Evolutionary conservation across 2,329 filamentous ascomycete species (phyloP), one percentile per base, ranked within the genome.

Genomic region (Epichloe bromicola): DNA sequence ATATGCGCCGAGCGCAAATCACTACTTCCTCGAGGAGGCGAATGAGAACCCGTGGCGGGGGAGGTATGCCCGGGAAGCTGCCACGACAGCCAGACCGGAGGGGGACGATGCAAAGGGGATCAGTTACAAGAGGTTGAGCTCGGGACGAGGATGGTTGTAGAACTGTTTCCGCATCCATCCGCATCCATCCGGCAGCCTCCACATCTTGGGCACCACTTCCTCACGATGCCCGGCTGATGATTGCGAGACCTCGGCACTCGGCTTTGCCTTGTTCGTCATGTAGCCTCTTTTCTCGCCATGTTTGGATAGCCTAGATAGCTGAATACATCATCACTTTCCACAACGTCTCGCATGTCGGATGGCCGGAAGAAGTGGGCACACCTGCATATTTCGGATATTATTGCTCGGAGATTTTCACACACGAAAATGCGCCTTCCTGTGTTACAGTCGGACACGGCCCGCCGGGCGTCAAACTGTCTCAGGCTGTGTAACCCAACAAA

Each of bases 1-100:
- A 0, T 72, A 69, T 48, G 63, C 62, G 4, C 60, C 63, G 30
- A 62, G 58, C 7, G 60, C 62, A 6, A 70, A 71, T 34, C 69
- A 73, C 49, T 73, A 69, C 48, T 73, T 67, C 56, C 70, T 73
- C 37, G 65, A 70, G 42, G 67, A 72, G 56, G 66, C 65, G 1
- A 59, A 59, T 43, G 54, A 58, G 1, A 51, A 47, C 37, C 59
- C 62, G 7, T 57, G 58, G 52, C 59, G 54, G 8, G 65, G 62
- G 1, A 60, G 60, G 50, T 62, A 62, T 23, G 26, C 47, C 15
- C n/a, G 12, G 14, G 26, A 34, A 14, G 17, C n/a, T 40, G 74
- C 53, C 51, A 59, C 54, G 33, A 57, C 61, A 15, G 56, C 51
- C 8, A 53, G 48, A 20, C 58, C 61, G 34, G 56, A 50, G 23